phyloP scores from a whole-genome alignment of 495 filamentous ascomycete genomes.

The Darksidea phi region DNA sequence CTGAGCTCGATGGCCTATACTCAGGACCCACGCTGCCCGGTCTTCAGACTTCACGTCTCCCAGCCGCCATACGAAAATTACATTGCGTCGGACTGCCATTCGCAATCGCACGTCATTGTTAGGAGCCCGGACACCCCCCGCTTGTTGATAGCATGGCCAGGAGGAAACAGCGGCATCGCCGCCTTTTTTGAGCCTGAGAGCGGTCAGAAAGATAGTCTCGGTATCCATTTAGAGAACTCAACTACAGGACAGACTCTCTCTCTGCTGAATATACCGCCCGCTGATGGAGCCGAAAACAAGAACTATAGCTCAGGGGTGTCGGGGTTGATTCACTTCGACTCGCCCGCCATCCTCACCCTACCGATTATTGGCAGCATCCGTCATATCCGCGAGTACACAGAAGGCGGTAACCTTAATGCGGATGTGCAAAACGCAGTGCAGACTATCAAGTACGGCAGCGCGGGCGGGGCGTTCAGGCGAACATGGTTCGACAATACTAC shows the following conservation, averaged over 20 bases:
- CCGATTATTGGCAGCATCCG: conserved; percentile 61
- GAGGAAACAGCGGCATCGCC: conserved; percentile 60
- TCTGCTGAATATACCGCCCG: conserved; percentile 43
- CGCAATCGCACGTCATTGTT: conserved; percentile 57
- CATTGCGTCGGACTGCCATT: conserved; percentile 58
- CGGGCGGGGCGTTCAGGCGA: conserved; percentile 50
- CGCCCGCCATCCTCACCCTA: conserved; percentile 53
- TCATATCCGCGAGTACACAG: conserved; percentile 60
- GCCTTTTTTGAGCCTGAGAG: conserved; percentile 56
- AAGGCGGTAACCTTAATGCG: conserved; percentile 52
- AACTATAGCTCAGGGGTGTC: conserved; percentile 53
- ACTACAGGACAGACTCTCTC: conserved; percentile 38
- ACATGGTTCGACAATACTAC: conserved; percentile 64
- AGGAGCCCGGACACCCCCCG: conserved; percentile 59
- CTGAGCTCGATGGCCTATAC: no score
- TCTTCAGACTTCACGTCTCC: conserved; percentile 38
- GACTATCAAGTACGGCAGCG: conserved; percentile 42
- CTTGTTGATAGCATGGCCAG: conserved; percentile 63
- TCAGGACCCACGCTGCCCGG: neutral
- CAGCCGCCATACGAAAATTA: conserved; percentile 61
- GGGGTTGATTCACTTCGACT: conserved; percentile 55
- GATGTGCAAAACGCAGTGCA: conserved; percentile 56
- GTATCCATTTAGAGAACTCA: conserved; percentile 52
- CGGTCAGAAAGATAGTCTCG: conserved; percentile 55
- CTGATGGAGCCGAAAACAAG: conserved; percentile 32